Conservation (phyloP, 805 yeast genomes). For the Saccharomycodes ludwigii region DNA sequence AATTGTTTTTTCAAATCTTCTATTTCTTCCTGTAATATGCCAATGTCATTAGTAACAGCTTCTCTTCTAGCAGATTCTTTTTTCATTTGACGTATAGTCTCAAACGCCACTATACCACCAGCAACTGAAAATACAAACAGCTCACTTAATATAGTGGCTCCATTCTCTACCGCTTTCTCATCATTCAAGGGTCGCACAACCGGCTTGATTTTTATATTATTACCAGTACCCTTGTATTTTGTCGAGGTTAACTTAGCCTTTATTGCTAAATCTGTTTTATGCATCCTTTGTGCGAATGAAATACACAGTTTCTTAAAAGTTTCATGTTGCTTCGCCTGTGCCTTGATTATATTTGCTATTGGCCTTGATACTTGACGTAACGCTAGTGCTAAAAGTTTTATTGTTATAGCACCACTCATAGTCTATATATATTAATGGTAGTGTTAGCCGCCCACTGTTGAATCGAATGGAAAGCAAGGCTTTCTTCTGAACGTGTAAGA, state of each 20-base stretch:
- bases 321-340: conserved; percentile 65
- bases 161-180: conserved; percentile 68
- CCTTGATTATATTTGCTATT: conserved; percentile 45
- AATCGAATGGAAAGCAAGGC: too few relatives aligned
- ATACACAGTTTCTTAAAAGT: conserved; percentile 52
- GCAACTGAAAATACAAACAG: conserved; percentile 70
- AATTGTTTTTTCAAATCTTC: conserved; percentile 41
- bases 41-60: conserved; percentile 59
- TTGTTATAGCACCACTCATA: conserved; percentile 13
- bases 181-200: conserved; percentile 67
- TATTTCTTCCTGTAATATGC: conserved; percentile 58
- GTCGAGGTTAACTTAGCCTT: conserved; percentile 38
- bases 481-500: too few relatives aligned
- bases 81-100: conserved; percentile 52
- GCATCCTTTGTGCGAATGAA: conserved; percentile 57
- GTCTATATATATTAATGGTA: conserved; percentile 26
- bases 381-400: conserved; percentile 8
- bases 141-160: conserved; percentile 71
- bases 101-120: conserved; percentile 61
- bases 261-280: conserved; percentile 48
- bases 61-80: conserved; percentile 53
- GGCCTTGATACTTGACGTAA: conserved; percentile 13
- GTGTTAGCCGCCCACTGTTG: too few relatives aligned
- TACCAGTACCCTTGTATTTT: conserved; percentile 23
- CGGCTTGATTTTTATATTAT: not conserved